Evolutionary conservation across 352 stramenopile species (phyloP), one percentile per base, ranked within the genome.

Genomic region (Stramenopiles sp.): DNA sequence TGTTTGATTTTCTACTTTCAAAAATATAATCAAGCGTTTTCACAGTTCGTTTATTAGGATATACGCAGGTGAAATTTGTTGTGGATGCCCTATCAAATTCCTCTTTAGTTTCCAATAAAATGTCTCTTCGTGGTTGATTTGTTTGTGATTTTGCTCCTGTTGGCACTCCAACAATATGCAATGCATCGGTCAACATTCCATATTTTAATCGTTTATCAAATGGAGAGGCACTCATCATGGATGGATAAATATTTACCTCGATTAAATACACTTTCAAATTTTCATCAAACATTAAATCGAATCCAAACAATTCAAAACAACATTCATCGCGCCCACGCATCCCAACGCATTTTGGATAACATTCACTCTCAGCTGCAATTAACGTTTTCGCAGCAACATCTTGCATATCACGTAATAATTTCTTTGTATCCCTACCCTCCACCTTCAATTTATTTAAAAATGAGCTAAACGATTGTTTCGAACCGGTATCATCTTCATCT

Each of bases 351-450:
- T 29, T 79, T 33, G 32, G 83, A 83, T 23, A 88, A 79, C 69
- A 95, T 82, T 94, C 90, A 20, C 79, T 81, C 79, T 95, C 91
- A 1, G 93, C 90, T 6, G 90, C 89, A 27, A 95, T 86, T 0
- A 96, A 80, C 0, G 92, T 95, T 81, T 95, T 95, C 27, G 95
- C 80, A 63, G 95, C 90, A 31, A 96, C 83, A 53, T 92, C 86
- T 31, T 91, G 84, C 1, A 94, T 88, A 0, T 86, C 79, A 7
- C 80, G 20, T 0, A 86, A 83, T 69, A 89, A 86, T 0, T 31
- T 74, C 6, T 63, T 38, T 79, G 65, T 31, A 30, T 78, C 53
- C 13, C 81, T 81, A 27, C 79, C 38, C 6, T 43, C n/a, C 1
- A 73, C 30, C 1, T 78, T 31, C 29, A 86, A 78, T 76, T 86